Evolutionary conservation across 1,284 basidiomycete genomes (phyloP), one percentile per base, ranked within the genome.

Genomic region (Heterobasidion annosum): DNA sequence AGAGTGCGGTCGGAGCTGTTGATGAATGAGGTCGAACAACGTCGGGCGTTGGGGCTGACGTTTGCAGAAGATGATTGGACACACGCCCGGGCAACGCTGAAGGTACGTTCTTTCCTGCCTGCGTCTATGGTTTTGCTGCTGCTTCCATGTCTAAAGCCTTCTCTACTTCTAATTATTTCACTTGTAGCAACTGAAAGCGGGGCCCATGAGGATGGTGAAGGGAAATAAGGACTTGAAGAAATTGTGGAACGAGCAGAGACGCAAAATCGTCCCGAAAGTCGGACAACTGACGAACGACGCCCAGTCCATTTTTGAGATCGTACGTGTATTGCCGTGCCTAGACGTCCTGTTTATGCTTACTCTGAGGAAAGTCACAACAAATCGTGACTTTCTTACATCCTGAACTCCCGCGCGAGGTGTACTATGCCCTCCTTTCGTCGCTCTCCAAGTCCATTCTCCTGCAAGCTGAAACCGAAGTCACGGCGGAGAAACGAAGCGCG

Each of bases 401-500:
- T 58, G 65, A 58, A 57, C 74, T 70, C 59, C 73, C 69, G 19
- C 68, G 64, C 59, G 65, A 68, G 8, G 72, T 85, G 10, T 96
- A 95, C 68, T 70, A 77, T 50, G 91, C 93, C 60, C 78, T 89
- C 15, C 79, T 96, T 25, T 95, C 91, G 25, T 90, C 94, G 18
- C 78, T 97, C 19, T 76, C 91, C 53, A 99, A 98, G 66, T 78
- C 85, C 40, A 83, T 99, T 56, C 82, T 98, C 47, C 79, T 90
- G 37, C 97, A 98, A 74, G 94, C 95, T 7, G 94, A 98, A 71
- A 89, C 87, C 0, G 96, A 99, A 69, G 92, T 98, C 6, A 84
- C 90, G 1, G 93, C 93, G 2, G 91, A 95, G 68, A 85, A 90
- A 61, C 82, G 84, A 40, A 88, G 88, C 8, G 94, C 93, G 0